Conservation (phyloP, 1,284 basidiomycete species). For the Anthracocystis setariae region DNA sequence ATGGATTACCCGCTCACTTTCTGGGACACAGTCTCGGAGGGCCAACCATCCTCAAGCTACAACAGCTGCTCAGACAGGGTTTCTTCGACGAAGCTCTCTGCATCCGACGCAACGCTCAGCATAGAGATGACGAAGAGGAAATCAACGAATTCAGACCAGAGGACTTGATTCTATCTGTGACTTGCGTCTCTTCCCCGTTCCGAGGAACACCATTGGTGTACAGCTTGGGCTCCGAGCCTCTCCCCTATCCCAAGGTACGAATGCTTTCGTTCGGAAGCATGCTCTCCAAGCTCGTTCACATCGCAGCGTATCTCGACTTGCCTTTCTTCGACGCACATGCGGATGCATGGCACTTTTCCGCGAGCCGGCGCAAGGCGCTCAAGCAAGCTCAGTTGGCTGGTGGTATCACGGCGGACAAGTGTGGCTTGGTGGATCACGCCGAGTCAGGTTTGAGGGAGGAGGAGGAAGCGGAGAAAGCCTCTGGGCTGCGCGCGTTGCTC, state of each 20-base stretch:
- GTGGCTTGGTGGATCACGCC: not conserved
- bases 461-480: not conserved
- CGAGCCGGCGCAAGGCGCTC: slow-evolving; percentile 5
- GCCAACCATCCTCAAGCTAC: slow-evolving; percentile 47
- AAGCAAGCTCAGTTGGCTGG: slow-evolving; percentile 4
- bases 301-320: slow-evolving; percentile 41
- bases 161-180: slow-evolving; percentile 44
- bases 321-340: slow-evolving; percentile 47
- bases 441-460: not conserved
- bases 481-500: slow-evolving; percentile 24
- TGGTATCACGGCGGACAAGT: not conserved
- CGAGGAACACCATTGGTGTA: slow-evolving; percentile 56
- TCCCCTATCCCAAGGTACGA: slow-evolving; percentile 42
- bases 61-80: slow-evolving; percentile 39
- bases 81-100: slow-evolving; percentile 43
- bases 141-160: slow-evolving; percentile 12
- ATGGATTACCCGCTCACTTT: slow-evolving; percentile 71
- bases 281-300: slow-evolving; percentile 44
- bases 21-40: slow-evolving; percentile 73
- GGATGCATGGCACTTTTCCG: slow-evolving; percentile 43
- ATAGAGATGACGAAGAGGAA: not conserved
- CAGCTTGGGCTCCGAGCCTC: slow-evolving; percentile 39
- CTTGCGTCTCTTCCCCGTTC: slow-evolving; percentile 47
- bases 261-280: slow-evolving; percentile 46
- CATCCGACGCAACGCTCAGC: not conserved